Percentiles rank a stretch among this genome's conserved stretches.
Conservation (phyloP, 1,284 basidiomycete genomes). For the Afroboletus lepidellus region DNA sequence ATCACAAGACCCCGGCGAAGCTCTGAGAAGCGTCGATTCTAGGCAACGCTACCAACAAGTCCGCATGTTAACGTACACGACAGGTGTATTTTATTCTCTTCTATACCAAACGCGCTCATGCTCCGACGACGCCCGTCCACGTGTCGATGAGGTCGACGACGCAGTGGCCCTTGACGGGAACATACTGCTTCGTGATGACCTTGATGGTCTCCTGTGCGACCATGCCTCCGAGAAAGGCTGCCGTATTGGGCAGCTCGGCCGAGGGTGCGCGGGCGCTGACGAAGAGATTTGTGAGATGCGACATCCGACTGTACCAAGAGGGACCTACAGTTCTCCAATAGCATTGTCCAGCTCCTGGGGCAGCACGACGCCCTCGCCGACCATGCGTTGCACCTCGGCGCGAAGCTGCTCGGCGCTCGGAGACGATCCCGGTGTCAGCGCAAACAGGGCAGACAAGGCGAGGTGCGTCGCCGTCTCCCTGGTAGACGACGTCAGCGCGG, state of each 20-base stretch:
- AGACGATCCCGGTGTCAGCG: slow-evolving; percentile 27
- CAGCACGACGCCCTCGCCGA: slow-evolving; percentile 43
- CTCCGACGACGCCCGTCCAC: slow-evolving; percentile 61
- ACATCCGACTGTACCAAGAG: neutral
- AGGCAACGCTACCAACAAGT: too few relatives aligned
- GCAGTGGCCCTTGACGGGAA: slow-evolving; percentile 86
- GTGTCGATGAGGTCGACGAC: slow-evolving; percentile 85
- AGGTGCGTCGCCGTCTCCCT: slow-evolving; percentile 64
- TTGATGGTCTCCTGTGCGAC: slow-evolving; percentile 99
- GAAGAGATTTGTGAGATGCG: slow-evolving; percentile 3
- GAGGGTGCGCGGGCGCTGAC: slow-evolving; percentile 75
- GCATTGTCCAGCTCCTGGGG: slow-evolving; percentile 64
- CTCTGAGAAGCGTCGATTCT: neutral
- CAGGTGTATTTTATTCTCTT: too few relatives aligned
- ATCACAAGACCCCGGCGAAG: neutral
- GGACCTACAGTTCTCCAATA: slow-evolving; percentile 75
- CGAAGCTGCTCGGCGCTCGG: slow-evolving; percentile 38
- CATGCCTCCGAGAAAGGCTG: slow-evolving; percentile 90
- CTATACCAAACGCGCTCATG: slow-evolving; percentile 9
- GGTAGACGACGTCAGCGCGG: slow-evolving; percentile 40
- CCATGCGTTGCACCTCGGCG: slow-evolving; percentile 31
- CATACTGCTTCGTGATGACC: slow-evolving; percentile 94
- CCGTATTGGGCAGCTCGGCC: slow-evolving; percentile 88
- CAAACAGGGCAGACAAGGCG: slow-evolving; percentile 59
- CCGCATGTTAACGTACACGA: too few relatives aligned